Conservation (phyloP, 1,139 yeast species). For the Taphrina wiesneri region DNA sequence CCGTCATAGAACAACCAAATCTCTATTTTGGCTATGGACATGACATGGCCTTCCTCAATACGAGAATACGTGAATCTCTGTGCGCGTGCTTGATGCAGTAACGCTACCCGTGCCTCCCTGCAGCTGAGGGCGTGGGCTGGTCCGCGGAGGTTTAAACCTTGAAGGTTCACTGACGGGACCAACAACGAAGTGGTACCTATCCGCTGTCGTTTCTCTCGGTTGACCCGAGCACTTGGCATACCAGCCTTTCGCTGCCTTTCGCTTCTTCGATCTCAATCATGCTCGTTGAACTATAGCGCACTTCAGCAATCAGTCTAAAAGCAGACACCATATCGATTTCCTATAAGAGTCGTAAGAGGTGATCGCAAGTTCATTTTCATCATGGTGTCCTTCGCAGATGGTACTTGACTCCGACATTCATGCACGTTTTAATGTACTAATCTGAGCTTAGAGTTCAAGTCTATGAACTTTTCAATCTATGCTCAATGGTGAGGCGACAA, state of each 20-base stretch:
- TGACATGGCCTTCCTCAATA: background rate
- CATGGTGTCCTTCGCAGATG: constrained; percentile 12
- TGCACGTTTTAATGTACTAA: background rate
- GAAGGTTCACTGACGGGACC: no score
- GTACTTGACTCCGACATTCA: background rate
- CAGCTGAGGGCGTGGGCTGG: no score
- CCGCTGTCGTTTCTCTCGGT: background rate
- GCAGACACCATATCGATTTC: no score
- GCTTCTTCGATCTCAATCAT: background rate
- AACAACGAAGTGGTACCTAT: background rate
- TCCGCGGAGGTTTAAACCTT: no score
- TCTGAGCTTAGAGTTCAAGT: constrained; percentile 18
- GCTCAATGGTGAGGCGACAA: constrained; percentile 26
- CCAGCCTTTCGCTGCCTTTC: background rate
- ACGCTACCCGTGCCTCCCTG: no score
- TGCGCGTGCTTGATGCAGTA: no score
- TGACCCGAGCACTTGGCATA: background rate
- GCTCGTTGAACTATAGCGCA: background rate
- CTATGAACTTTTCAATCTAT: constrained; percentile 32
- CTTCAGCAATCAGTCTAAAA: no score
- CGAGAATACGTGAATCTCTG: background rate
- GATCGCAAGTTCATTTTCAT: background rate
- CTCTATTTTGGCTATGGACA: background rate
- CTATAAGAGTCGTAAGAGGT: no score
- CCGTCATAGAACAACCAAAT: background rate